Percentiles rank a stretch among this genome's conserved stretches.
phyloP scores from a whole-genome alignment of 1,284 basidiomycete species.

The Stygiomarasmius scandens region DNA sequence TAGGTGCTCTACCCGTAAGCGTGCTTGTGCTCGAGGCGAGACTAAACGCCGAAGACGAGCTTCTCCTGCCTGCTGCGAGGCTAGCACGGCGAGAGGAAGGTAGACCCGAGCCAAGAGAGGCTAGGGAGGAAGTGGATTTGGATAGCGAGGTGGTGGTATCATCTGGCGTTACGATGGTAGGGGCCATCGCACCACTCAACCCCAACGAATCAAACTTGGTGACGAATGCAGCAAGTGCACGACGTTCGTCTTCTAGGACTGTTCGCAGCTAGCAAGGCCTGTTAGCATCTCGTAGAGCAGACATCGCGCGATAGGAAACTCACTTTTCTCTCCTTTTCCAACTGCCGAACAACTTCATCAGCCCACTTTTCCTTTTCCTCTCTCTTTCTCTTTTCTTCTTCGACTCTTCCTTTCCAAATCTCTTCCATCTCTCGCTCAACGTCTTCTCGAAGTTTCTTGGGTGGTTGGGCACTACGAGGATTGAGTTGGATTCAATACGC shows the following conservation, averaged over 20 bases:
- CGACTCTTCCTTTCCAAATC: conserved; percentile 60
- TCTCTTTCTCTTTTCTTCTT: conserved; percentile 57
- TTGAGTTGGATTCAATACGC: conserved; percentile 41
- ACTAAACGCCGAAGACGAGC: not conserved
- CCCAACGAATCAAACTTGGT: conserved; percentile 75
- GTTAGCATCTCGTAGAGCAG: not conserved
- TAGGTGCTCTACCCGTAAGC: not conserved
- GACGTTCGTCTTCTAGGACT: conserved; percentile 73
- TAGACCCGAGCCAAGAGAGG: conserved; percentile 32
- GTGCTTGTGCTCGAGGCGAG: not conserved
- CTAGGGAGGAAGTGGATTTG: conserved; percentile 51
- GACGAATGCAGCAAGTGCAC: conserved; percentile 75
- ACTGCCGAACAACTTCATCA: conserved; percentile 65
- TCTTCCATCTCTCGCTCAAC: conserved; percentile 65
- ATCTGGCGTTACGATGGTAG: conserved; percentile 33
- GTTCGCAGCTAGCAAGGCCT: conserved; percentile 36
- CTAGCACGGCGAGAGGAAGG: conserved; percentile 10
- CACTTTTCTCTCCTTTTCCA: conserved; percentile 76
- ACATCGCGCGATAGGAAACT: conserved; percentile 20
- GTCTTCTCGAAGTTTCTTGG: conserved; percentile 75
- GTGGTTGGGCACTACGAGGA: conserved; percentile 53
- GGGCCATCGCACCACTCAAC: conserved; percentile 40
- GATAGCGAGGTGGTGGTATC: conserved; percentile 50
- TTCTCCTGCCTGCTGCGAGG: conserved; percentile 5
- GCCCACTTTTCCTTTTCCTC: conserved; percentile 76